Evolutionary conservation across 768 basidiomycete genomes (phyloP), one percentile per base, ranked within the genome.

Genomic region (Sarcomyxa edulis): DNA sequence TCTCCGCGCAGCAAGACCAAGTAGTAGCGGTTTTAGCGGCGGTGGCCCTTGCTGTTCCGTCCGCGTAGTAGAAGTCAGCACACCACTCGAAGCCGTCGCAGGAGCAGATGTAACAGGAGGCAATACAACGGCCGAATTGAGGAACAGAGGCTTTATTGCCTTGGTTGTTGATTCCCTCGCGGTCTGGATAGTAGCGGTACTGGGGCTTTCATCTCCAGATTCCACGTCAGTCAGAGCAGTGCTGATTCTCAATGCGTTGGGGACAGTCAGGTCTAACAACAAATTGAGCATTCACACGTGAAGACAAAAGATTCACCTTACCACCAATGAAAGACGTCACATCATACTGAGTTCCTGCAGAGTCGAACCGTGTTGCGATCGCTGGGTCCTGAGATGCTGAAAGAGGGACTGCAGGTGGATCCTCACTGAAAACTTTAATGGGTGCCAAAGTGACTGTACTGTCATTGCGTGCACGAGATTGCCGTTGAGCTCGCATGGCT

Each of bases 281-380:
- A n/a, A 16, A 5, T 19, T 40, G 20, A 2, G 25, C n/a, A n/a
- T n/a, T n/a, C n/a, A n/a, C n/a, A n/a, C n/a, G n/a, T 26, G 23
- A 14, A 34, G 35, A 7, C 16, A 14, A 11, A 7, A 19, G 24
- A 18, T 15, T 41, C 20, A 6, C 14, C 60, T 53, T 37, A 72
- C 71, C 60, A 39, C 64, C 76, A 46, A 86, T 82, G 51, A 86
- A 85, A 1, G 84, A 85, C 11, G 83, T 86, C 14, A 85, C 80
- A 42, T 85, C 83, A 49, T 77, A 84, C 42, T 72, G 75, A 1
- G 71, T 79, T 10, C 63, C 76, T 8, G 51, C 58, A n/a, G 76
- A 74, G 30, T 64, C 59, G 33, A 58, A 51, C 39, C 60, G 55
- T 15, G 46, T 37, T n/a, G n/a, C n/a, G n/a, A n/a, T n/a, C n/a